Base-by-base conservation (phyloP, 306 rosid genomes). In the Quercus glauca region DNA sequence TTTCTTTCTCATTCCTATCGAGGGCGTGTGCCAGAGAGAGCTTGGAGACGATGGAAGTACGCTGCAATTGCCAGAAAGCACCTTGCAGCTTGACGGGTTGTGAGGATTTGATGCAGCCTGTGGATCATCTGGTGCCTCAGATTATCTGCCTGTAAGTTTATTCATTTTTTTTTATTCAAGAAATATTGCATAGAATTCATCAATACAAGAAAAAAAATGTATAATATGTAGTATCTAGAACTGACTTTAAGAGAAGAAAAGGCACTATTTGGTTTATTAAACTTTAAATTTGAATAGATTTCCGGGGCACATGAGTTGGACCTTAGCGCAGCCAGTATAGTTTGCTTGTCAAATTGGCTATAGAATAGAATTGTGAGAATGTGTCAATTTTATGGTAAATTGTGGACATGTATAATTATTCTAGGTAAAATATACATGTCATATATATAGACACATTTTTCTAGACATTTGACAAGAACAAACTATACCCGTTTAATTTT, bases 11-110 rank as follows among this genome's bases (percentile, higher is more conserved):
- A 88, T 29, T 91, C 97, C 58, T 86, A 93, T 56, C 92, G 93
- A 67, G 93, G 93, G 28, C 96, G 94, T 29, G 92, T 86, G 12
- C 99, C 98, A 95, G 20, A 95, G 79, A 73, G 99, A 95, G 98
- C 93, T 86, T 96, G 81, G 56, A 93, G 88, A 23, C 94, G 94
- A 73, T 93, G 93, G 73, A 88, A 91, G 85, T 93, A 93, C 87
- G 91, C 99, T 0, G 96, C 94, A 0, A 96, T 89, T 1, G 93
- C 93, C 81, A 96, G 65, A 80, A 96, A 81, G 86, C 98, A 90
- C 87, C 96, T 85, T 0, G 99, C 99, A 4, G 96, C 90, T 84
- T 93, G 99, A 26, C 94, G 89, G 1, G 88, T 89, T 8, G 99
- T 96, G 79, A 93, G 80, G 69, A 96, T 35, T 68, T 92, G 94